These are phyloP conservation scores for Fusarium globosum DNA, from an alignment of 2,329 filamentous ascomycete genomes.

Conservation along the genomic window DNA sequence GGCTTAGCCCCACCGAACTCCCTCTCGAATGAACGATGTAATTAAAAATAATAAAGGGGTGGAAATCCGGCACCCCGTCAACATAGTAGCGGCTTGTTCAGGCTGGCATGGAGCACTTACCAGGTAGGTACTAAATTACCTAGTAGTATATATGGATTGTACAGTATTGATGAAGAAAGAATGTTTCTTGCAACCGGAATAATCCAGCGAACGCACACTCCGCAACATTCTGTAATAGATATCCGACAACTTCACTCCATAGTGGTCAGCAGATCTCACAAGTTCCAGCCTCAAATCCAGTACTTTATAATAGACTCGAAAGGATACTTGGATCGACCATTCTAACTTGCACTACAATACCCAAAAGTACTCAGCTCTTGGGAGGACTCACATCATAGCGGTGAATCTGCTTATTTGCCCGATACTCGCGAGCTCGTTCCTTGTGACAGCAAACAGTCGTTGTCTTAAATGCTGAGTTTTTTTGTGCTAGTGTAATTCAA, in stretches of 20 bases:
- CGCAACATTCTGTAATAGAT: background rate
- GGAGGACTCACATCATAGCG: background rate
- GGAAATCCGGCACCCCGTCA: background rate
- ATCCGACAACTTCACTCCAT: background rate
- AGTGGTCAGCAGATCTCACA: background rate
- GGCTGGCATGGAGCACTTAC: background rate
- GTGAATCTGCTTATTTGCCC: background rate
- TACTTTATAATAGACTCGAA: background rate
- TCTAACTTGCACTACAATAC: background rate
- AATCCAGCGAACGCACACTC: background rate
- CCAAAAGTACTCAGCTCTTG: background rate
- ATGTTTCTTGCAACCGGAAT: background rate
- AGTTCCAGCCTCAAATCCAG: background rate
- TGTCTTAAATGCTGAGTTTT: background rate
- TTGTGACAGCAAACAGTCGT: background rate
- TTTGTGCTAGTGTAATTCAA: background rate
- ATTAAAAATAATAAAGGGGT: conserved; percentile 20
- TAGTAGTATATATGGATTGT: background rate
- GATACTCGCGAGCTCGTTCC: background rate
- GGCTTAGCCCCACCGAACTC: conserved; percentile 20
- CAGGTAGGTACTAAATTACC: background rate
- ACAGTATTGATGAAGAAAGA: background rate
- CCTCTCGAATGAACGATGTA: background rate
- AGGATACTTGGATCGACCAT: background rate
- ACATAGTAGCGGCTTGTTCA: background rate